Evolutionary conservation across 805 yeast species (phyloP), one percentile per base, ranked within the genome.

Genomic region (Kodamaea sagamina): DNA sequence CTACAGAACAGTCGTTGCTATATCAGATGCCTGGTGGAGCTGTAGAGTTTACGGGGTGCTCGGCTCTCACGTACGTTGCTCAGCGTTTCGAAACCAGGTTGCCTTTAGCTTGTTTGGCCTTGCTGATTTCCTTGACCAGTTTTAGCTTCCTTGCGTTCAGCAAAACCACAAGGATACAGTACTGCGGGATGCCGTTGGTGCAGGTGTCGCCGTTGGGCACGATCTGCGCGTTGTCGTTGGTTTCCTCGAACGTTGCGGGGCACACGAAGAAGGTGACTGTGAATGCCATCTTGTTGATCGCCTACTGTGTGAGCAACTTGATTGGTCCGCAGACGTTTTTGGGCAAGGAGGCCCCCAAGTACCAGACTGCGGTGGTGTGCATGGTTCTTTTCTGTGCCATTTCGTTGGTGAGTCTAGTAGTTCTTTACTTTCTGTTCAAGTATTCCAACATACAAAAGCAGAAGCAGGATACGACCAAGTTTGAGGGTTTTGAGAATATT

Each of bases 291-390:
- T 59, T 65, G 45, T 65, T 79, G 32, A 55, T 79, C 39, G 77
- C 75, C 6, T 78, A 71, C 59, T 74, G 81, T 57, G 74, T 66
- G 4, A 84, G 84, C 18, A 80, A 78, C 53, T 60, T 77, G 38
- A 62, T 70, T 38, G 84, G 84, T 1, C 82, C 84, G 1, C 81
- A 76, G 49, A 65, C 78, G 4, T 77, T 77, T 51, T 58, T 60
- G 39, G 58, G 60, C 0, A 46, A 39, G 3, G 74, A 78, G 49
- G 75, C 78, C 1, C 79, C 80, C 12, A 44, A 48, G 4, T 76
- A 74, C 47, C 52, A 54, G 7, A 63, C 67, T 29, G 81, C 73
- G 11, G 68, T 65, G 46, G 63, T 59, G 27, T 59, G 71, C 32
- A 69, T 73, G 51, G 73, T 68, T 36, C 71, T 55, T 13, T 63